phyloP scores from a whole-genome alignment of 1,284 basidiomycete species.

The Puccinia sorghi region DNA sequence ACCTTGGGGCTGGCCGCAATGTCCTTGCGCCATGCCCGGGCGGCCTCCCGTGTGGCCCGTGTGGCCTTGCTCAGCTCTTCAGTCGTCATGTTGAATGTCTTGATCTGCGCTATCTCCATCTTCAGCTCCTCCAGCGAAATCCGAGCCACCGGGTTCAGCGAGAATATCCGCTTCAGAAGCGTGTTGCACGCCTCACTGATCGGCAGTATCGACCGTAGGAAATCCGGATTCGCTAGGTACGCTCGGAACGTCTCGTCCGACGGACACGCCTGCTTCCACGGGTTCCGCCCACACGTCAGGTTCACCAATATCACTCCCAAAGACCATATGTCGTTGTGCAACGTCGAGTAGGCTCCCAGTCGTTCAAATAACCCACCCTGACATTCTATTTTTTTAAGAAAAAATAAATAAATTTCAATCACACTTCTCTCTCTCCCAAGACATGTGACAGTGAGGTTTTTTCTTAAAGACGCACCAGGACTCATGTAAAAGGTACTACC shows the following conservation, averaged over 20 bases:
- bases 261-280: constrained; percentile 76
- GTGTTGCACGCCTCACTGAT: constrained; percentile 67
- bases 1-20: constrained; percentile 28
- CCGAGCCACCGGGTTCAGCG: constrained; percentile 60
- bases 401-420: constrained; percentile 51
- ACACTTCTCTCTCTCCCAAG: too few species aligned
- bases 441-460: neutral
- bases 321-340: constrained; percentile 84
- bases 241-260: constrained; percentile 73
- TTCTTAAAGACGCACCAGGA: constrained; percentile 68
- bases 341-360: constrained; percentile 70
- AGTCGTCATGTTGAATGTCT: constrained; percentile 69
- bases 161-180: constrained; percentile 65
- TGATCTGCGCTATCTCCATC: constrained; percentile 64
- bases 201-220: constrained; percentile 70
- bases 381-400: constrained; percentile 68
- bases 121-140: constrained; percentile 67
- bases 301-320: constrained; percentile 90
- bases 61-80: constrained; percentile 63
- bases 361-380: constrained; percentile 74
- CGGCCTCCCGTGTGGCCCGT: constrained; percentile 56
- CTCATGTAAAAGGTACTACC: constrained; percentile 97
- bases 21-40: constrained; percentile 52
- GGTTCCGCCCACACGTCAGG: constrained; percentile 80
- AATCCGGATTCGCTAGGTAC: constrained; percentile 69